A percentile compares a stretch with the other conserved stretches of the same genome.
These are phyloP conservation scores for Rubus parviflorus DNA, from an alignment of 306 rosid genomes.

Conservation along the genomic window DNA sequence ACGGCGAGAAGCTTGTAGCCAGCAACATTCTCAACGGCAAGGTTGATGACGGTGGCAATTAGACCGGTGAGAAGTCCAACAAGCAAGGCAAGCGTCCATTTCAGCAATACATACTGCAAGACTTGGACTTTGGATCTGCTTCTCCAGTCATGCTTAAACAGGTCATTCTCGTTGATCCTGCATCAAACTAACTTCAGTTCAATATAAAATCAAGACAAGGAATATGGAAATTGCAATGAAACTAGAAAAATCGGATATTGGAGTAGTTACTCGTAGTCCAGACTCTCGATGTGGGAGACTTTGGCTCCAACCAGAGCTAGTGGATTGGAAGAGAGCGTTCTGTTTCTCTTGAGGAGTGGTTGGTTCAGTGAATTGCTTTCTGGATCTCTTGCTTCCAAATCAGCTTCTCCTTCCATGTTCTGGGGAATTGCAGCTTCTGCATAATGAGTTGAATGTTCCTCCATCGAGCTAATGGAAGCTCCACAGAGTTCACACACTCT, in stretches of 20 bases:
- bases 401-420: slow-evolving; percentile 41
- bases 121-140: slow-evolving; percentile 77
- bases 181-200: slow-evolving; percentile 24
- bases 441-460: slow-evolving; percentile 30
- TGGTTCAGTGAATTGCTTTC: slow-evolving; percentile 56
- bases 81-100: slow-evolving; percentile 75
- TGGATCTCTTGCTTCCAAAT: slow-evolving; percentile 59
- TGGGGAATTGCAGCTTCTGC: slow-evolving; percentile 29
- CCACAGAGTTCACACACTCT: neutral
- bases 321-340: slow-evolving; percentile 68
- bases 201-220: neutral
- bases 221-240: neutral
- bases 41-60: slow-evolving; percentile 81
- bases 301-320: slow-evolving; percentile 78
- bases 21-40: slow-evolving; percentile 82
- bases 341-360: slow-evolving; percentile 64
- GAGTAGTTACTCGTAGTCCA: slow-evolving; percentile 91
- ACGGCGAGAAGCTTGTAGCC: slow-evolving; percentile 80
- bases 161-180: slow-evolving; percentile 92
- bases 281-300: slow-evolving; percentile 81
- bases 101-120: slow-evolving; percentile 64
- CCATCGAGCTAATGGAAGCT: slow-evolving; percentile 43
- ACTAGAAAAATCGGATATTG: neutral
- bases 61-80: slow-evolving; percentile 86
- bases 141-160: slow-evolving; percentile 92